Percentiles rank a stretch among this genome's conserved stretches.
phyloP scores from a whole-genome alignment of 1,139 yeast species.

The Taiozyma sp. region DNA sequence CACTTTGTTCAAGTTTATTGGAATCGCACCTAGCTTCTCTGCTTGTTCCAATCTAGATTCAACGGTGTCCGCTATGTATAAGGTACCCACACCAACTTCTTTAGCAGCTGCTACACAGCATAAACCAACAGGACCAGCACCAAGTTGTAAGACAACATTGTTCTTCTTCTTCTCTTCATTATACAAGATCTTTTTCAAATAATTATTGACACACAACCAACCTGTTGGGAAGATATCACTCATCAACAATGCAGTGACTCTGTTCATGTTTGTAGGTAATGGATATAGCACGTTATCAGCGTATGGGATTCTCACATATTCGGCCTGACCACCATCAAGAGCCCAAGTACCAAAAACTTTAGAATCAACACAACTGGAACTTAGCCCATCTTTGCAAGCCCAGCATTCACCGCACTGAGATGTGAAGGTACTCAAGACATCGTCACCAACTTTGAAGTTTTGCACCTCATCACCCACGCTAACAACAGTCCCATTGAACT shows the following conservation, averaged over 20 bases:
- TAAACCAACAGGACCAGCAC: conserved; percentile 71
- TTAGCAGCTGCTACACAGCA: conserved; percentile 79
- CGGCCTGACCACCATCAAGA: conserved; percentile 62
- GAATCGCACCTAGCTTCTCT: conserved; percentile 66
- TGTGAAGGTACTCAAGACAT: conserved; percentile 47
- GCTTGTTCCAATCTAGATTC: conserved; percentile 61
- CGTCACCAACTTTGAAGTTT: conserved; percentile 65
- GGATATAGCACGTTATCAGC: conserved; percentile 48
- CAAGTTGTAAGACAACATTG: conserved; percentile 43
- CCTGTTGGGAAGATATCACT: conserved; percentile 69
- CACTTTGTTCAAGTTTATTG: conserved; percentile 47
- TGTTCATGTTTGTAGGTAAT: conserved; percentile 37
- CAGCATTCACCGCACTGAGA: conserved; percentile 41
- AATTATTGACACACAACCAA: conserved; percentile 52
- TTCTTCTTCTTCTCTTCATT: conserved; percentile 25
- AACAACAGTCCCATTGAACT: conserved; percentile 74
- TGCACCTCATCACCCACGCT: conserved; percentile 62
- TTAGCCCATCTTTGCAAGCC: conserved; percentile 43
- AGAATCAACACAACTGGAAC: conserved; percentile 42
- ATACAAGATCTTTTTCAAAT: conserved; percentile 30
- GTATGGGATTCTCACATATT: conserved; percentile 53
- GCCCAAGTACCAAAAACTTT: conserved; percentile 58
- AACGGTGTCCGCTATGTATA: conserved; percentile 76
- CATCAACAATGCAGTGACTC: conserved; percentile 51
- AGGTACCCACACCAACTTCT: conserved; percentile 64